Base-by-base conservation (phyloP, 176 grass and related monocot genomes). In the Carex littledalei region DNA sequence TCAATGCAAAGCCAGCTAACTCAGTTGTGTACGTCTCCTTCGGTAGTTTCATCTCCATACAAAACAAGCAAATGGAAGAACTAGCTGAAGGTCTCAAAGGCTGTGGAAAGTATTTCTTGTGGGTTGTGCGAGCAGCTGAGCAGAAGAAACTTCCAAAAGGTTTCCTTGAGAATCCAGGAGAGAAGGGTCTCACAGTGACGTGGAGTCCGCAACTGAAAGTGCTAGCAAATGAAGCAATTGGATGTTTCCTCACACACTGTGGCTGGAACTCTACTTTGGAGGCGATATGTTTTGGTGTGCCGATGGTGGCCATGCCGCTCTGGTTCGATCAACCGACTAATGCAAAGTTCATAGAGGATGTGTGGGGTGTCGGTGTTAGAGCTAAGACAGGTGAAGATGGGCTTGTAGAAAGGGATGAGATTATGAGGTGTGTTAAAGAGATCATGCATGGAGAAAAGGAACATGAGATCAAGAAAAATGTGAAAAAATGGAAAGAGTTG, bases 21-120 rank as follows among this genome's bases (percentile, higher is more conserved):
- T 93, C 91, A 53, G 89, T 93, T 3, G 84, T 63, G 29, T 97
- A 93, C 75, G 70, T 93, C 58, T 93, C 94, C 77, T 97, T 97
- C 70, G 91, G 94, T 18, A 97, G 89, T 86, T 60, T 90, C 18
- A 88, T 86, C 16, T 87, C 89, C 13, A 34, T 93, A 47, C 55
- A 56, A 45, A 37, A 34, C 2, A 83, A 78, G 3, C 88, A 93
- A 90, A 91, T 63, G 53, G 62, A 86, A 75, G 91, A 97, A 64
- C 64, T 91, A 10, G 70, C 87, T 0, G 39, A 34, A 55, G 91
- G 85, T n/a, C 94, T 93, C 67, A 71, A 83, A 79, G 56, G 62
- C 3, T 72, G 63, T 65, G 67, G 60, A 26, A 64, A 55, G 77
- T 80, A 86, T 11, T 97, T 93, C 77, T 72, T 97, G 62, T 97